These are phyloP conservation scores for Dactylella cylindrospora DNA, from an alignment of 2,329 filamentous ascomycete species.

Conservation along the genomic window DNA sequence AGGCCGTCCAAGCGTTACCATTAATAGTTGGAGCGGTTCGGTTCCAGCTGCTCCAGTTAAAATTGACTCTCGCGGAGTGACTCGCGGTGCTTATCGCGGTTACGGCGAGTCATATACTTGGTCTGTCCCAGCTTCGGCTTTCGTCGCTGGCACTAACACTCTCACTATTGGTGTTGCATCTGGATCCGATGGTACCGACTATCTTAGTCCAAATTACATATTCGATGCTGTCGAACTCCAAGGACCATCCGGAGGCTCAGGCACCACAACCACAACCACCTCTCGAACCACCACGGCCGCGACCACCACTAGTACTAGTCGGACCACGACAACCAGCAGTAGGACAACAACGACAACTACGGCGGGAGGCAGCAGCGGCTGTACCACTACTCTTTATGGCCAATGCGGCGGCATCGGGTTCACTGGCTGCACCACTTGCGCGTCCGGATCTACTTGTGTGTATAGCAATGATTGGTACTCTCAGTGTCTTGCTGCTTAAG, in stretches of 20 bases:
- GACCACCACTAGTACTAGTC: conserved; percentile 1
- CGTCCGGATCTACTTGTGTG: conserved; percentile 44
- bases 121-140: conserved; percentile 61
- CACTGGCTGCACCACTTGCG: conserved; percentile 45
- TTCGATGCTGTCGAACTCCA: conserved; percentile 42
- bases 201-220: conserved; percentile 60
- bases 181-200: conserved; percentile 61
- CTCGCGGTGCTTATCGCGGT: conserved; percentile 66
- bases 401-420: conserved; percentile 49
- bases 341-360: conserved; percentile 15
- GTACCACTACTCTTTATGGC: conserved; percentile 13
- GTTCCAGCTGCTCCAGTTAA: conserved; percentile 58
- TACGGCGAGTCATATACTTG: conserved; percentile 66
- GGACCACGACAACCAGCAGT: conserved; percentile 4
- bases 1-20: conserved; percentile 60
- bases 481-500: conserved; percentile 46
- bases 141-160: conserved; percentile 65
- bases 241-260: conserved; percentile 5
- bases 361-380: conserved; percentile 1
- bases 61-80: conserved; percentile 66
- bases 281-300: conserved; percentile 3
- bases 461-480: conserved; percentile 47
- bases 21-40: conserved; percentile 59
- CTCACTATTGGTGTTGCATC: conserved; percentile 63
- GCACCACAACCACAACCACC: conserved; percentile 11